A percentile compares a stretch with the other conserved stretches of the same genome.
Conservation (phyloP, 768 basidiomycete species). For the Amanita thiersii region DNA sequence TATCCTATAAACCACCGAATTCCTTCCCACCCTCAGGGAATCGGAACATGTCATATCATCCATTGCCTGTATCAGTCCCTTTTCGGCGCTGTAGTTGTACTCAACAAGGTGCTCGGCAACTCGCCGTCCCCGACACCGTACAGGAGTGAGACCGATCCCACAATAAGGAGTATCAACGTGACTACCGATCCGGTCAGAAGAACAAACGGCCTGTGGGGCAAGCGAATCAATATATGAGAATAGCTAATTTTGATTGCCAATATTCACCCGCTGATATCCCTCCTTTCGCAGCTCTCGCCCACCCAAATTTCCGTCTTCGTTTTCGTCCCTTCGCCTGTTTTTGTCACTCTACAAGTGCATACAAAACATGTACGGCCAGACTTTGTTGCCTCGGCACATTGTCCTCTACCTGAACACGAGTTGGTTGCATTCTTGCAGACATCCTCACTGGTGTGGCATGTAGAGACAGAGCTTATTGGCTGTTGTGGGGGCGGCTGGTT, state of each 20-base stretch:
- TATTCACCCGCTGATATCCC: conserved; percentile 74
- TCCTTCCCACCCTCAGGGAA: background rate
- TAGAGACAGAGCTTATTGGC: conserved; percentile 51
- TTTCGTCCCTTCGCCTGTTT: conserved; percentile 43
- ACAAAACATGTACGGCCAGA: conserved; percentile 50
- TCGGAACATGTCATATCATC: background rate
- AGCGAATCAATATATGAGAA: conserved; percentile 8
- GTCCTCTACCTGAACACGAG: conserved; percentile 62
- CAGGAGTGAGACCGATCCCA: conserved; percentile 61
- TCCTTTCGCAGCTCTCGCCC: conserved; percentile 67
- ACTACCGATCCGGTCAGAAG: conserved; percentile 64
- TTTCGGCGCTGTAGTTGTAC: conserved; percentile 44
- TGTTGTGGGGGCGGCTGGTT: conserved; percentile 33
- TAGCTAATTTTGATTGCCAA: background rate
- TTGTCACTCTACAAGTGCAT: conserved; percentile 41
- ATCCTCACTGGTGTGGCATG: conserved; percentile 50
- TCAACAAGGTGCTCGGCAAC: conserved; percentile 69
- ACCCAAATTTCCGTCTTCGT: conserved; percentile 61
- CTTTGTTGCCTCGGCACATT: conserved; percentile 53
- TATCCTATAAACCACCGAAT: too few species aligned
- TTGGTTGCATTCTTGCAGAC: conserved; percentile 56
- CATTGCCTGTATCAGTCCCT: conserved; percentile 32
- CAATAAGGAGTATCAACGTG: conserved; percentile 53
- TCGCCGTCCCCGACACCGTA: conserved; percentile 51
- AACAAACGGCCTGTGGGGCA: conserved; percentile 53